Base-by-base conservation (phyloP, 23 red algal genomes). In the Cyanidiococcus yangmingshanensis region DNA sequence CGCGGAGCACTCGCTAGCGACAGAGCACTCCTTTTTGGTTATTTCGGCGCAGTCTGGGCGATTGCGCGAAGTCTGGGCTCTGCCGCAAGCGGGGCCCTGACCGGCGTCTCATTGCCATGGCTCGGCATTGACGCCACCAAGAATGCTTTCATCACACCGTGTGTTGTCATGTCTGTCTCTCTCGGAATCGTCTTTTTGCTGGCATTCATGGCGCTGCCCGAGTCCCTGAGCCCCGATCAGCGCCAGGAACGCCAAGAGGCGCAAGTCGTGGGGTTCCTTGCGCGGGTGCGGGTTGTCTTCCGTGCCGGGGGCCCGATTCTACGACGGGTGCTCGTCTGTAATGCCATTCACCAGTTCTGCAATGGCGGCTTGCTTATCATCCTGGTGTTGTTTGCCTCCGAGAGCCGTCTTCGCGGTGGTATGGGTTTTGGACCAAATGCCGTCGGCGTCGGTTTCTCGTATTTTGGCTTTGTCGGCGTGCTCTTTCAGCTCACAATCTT, bases 21-120 rank as follows among this genome's bases (percentile, higher is more conserved):
- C 37, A 15, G 78, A 25, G 78, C 78, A 18, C 37, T 71, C 15
- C 68, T 81, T 35, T 81, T 81, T 32, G 78, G 38, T 2, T 81
- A 81, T 59, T 57, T 81, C 39, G 78, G 78, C 67, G 78, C 78
- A n/a, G 78, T 81, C 37, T 81, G 78, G 78, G 78, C 78, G 38
- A 59, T 81, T 50, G 78, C 78, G 2, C 78, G 78, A 40, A 71
- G 58, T 24, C 34, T 59, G 37, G 59, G 58, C 38, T 81, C 78
- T 34, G 59, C 78, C 0, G 51, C n/a, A 41, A 71, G 58, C 16
- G 78, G 78, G 25, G 17, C 59, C 38, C 32, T 81, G 17, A 81
- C 78, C 1, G 78, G 78, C 2, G 16, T 81, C 39, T 71, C 59
- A 40, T 0, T 81, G 16, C 37, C 25, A 18, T 59, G 36, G 37